A percentile compares a stretch with the other conserved stretches of the same genome.
Conservation (phyloP, 805 yeast genomes). For the Yueomyces sinensis region DNA sequence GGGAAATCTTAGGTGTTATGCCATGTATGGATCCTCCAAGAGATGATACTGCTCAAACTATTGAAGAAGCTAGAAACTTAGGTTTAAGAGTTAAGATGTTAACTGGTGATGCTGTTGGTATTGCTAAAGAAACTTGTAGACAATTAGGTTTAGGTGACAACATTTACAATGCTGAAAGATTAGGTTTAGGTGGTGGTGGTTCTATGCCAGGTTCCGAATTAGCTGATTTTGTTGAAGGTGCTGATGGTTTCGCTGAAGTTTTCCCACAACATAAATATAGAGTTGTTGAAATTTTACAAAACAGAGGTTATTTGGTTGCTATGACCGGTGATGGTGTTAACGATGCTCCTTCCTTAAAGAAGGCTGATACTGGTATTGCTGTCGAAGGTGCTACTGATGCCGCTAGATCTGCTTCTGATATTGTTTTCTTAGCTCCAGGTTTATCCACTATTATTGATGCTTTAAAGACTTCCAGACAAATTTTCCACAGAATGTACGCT, state of each 20-base stretch:
- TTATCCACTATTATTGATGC: constrained; percentile 90
- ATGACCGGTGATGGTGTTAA: constrained; percentile 99
- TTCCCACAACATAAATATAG: constrained; percentile 97
- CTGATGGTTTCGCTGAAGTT: constrained; percentile 97
- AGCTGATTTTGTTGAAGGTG: constrained; percentile 94
- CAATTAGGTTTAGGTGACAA: constrained; percentile 94
- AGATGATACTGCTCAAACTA: constrained; percentile 94
- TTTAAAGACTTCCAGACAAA: constrained; percentile 87
- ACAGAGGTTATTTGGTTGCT: constrained; percentile 94
- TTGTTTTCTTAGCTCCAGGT: constrained; percentile 93
- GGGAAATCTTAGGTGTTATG: constrained; percentile 97
- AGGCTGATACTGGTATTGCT: constrained; percentile 94
- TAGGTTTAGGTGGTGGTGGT: constrained; percentile 93
- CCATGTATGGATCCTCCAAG: constrained; percentile 99
- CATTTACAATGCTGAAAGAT: constrained; percentile 93
- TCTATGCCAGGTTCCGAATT: constrained; percentile 95
- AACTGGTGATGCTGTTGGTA: constrained; percentile 99
- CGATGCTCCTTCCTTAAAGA: constrained; percentile 95
- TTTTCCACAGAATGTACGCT: constrained; percentile 98
- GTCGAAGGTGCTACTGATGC: constrained; percentile 98
- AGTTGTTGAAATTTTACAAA: constrained; percentile 89
- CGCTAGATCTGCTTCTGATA: constrained; percentile 94
- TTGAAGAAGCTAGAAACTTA: constrained; percentile 76
- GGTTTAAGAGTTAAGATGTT: constrained; percentile 96
- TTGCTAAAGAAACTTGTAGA: constrained; percentile 96